A percentile compares a stretch with the other conserved stretches of the same genome.
phyloP scores from a whole-genome alignment of 2,329 filamentous ascomycete species.

The Chrysosporium keratinophilum region DNA sequence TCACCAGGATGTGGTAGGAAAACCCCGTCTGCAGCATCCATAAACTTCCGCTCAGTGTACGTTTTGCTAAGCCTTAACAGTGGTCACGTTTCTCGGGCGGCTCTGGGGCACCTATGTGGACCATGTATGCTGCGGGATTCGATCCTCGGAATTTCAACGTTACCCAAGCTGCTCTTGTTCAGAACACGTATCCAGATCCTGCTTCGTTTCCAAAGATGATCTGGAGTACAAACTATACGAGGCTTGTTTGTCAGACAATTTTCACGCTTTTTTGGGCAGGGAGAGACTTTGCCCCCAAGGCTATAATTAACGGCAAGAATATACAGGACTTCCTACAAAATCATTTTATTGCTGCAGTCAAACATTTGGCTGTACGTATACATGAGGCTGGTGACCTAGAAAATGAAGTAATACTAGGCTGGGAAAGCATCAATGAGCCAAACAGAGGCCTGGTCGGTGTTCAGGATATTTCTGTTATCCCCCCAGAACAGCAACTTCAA shows the following conservation, averaged over 20 bases:
- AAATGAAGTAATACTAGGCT: conserved; percentile 78
- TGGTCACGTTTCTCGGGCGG: conserved; percentile 94
- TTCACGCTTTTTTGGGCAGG: conserved; percentile 93
- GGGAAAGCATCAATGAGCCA: conserved; percentile 94
- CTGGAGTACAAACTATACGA: conserved; percentile 94
- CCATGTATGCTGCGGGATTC: conserved; percentile 83
- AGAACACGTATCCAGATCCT: conserved; percentile 83
- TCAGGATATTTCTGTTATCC: conserved; percentile 68
- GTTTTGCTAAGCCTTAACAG: conserved; percentile 34
- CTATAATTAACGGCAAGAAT: conserved; percentile 85
- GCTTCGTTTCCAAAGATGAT: conserved; percentile 95
- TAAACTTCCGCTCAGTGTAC: background rate
- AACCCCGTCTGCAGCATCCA: background rate
- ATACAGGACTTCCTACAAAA: conserved; percentile 90
- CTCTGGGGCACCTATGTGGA: conserved; percentile 96
- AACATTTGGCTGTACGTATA: conserved; percentile 71
- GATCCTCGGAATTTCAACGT: conserved; percentile 75
- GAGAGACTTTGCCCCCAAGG: conserved; percentile 85
- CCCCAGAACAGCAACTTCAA: conserved; percentile 77
- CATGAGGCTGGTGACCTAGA: conserved; percentile 83
- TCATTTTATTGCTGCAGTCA: conserved; percentile 72
- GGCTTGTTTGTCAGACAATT: conserved; percentile 76
- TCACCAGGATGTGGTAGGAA: conserved; percentile 77
- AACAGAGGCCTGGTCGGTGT: conserved; percentile 79
- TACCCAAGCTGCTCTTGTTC: conserved; percentile 86